Evolutionary conservation across 768 basidiomycete genomes (phyloP).

Genomic region (Lentinula raphanica): DNA sequence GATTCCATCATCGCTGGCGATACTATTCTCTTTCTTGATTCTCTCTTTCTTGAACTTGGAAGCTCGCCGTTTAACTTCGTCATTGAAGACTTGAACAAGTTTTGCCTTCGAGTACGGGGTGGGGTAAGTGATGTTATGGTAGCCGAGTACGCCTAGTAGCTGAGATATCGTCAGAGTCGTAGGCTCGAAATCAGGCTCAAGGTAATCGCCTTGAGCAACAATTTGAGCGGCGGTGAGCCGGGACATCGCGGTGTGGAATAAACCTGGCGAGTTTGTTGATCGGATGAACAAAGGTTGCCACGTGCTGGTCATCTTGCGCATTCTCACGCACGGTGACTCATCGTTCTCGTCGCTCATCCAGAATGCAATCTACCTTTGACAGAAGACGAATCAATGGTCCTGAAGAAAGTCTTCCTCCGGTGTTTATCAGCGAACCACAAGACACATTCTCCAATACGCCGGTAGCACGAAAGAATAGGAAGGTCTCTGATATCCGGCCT

Average conservation of each 20-base stretch:
- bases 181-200: slow-evolving; percentile 75
- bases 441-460: slow-evolving; percentile 17
- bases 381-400: slow-evolving; percentile 88
- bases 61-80: slow-evolving; percentile 61
- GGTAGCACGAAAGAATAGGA: slow-evolving; percentile 45
- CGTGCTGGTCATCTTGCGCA: background rate
- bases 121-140: slow-evolving; percentile 72
- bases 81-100: slow-evolving; percentile 71
- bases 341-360: slow-evolving; percentile 14
- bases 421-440: slow-evolving; percentile 37
- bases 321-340: background rate
- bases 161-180: slow-evolving; percentile 72
- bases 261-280: background rate
- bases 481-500: slow-evolving; percentile 65
- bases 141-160: slow-evolving; percentile 69
- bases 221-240: slow-evolving; percentile 75
- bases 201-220: slow-evolving; percentile 70
- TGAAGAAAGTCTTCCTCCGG: slow-evolving; percentile 69
- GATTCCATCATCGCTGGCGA: slow-evolving; percentile 79
- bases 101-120: slow-evolving; percentile 73
- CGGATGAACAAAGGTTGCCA: slow-evolving; percentile 1
- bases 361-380: slow-evolving; percentile 49
- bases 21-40: slow-evolving; percentile 59
- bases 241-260: slow-evolving; percentile 8
- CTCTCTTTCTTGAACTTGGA: slow-evolving; percentile 58